Conservation (phyloP, 495 filamentous ascomycete species). For the Aspergillus nanangensis region DNA sequence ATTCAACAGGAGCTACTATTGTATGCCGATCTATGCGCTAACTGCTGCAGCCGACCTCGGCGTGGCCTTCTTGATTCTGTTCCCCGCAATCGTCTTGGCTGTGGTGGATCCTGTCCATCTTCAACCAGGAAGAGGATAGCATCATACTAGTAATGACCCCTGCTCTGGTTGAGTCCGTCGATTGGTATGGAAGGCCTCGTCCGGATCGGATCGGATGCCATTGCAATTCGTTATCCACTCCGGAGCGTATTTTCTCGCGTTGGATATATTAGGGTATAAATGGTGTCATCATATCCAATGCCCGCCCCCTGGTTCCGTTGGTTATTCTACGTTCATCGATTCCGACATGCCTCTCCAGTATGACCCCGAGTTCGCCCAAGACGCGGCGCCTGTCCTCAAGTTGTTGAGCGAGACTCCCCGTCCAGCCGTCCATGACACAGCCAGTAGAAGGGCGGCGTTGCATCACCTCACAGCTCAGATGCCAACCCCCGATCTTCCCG, state of each 20-base stretch:
- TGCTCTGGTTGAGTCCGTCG: too few species aligned
- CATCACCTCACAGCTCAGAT: neutral
- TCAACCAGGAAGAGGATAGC: too few species aligned
- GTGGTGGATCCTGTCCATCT: constrained; percentile 12
- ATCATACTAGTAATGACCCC: too few species aligned
- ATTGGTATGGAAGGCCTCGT: too few species aligned
- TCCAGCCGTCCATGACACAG: constrained; percentile 9
- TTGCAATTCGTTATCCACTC: too few species aligned
- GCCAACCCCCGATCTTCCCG: neutral
- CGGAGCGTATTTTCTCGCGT: too few species aligned
- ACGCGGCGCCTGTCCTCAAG: constrained; percentile 8
- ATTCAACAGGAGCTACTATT: too few species aligned
- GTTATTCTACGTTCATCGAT: neutral
- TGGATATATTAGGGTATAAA: too few species aligned
- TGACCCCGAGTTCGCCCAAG: constrained; percentile 8
- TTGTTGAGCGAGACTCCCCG: neutral
- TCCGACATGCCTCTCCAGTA: constrained; percentile 13
- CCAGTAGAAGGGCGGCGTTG: neutral
- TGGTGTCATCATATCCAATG: too few species aligned
- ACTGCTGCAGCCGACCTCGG: neutral
- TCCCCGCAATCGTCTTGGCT: neutral
- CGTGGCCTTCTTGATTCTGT: neutral
- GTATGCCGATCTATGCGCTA: too few species aligned
- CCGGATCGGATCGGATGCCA: too few species aligned
- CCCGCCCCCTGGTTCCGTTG: too few species aligned